These are phyloP conservation scores for Vitis hybrid DNA, from an alignment of 177 flowering plant genomes.

Conservation along the genomic window DNA sequence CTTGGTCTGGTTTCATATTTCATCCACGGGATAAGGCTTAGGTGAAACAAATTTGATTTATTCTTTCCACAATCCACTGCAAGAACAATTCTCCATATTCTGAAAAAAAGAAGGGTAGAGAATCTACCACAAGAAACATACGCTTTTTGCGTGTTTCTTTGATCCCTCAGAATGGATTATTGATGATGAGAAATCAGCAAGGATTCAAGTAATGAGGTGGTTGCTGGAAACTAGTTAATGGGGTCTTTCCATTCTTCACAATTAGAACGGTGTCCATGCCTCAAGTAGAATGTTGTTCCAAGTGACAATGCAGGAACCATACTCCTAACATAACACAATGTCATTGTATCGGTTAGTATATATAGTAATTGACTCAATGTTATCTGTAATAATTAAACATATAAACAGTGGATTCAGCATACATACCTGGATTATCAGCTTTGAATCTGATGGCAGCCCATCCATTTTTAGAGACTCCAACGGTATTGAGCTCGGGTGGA, in stretches of 20 bases:
- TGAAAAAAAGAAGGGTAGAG: no score
- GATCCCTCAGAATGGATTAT: neutral
- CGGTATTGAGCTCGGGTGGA: no score
- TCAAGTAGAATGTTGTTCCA: slow-evolving; percentile 17
- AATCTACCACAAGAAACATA: no score
- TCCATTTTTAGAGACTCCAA: no score
- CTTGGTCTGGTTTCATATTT: no score
- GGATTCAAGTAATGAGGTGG: slow-evolving; percentile 24
- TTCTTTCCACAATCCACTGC: no score
- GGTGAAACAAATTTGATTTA: no score
- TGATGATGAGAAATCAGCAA: neutral
- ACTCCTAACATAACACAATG: slow-evolving; percentile 14
- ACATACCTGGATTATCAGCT: slow-evolving; percentile 13
- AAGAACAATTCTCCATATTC: no score
- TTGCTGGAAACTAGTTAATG: slow-evolving; percentile 2
- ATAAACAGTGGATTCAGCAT: slow-evolving; percentile 14
- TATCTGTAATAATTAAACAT: neutral
- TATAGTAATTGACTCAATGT: neutral
- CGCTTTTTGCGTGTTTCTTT: no score
- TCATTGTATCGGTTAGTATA: neutral
- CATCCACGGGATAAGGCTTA: no score
- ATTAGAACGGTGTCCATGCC: slow-evolving; percentile 16
- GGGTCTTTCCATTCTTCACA: slow-evolving; percentile 12
- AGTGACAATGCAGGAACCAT: slow-evolving; percentile 25
- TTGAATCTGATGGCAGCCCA: no score